Conservation (phyloP, 2,329 filamentous ascomycete species). For the Aspergillus nomiae region DNA sequence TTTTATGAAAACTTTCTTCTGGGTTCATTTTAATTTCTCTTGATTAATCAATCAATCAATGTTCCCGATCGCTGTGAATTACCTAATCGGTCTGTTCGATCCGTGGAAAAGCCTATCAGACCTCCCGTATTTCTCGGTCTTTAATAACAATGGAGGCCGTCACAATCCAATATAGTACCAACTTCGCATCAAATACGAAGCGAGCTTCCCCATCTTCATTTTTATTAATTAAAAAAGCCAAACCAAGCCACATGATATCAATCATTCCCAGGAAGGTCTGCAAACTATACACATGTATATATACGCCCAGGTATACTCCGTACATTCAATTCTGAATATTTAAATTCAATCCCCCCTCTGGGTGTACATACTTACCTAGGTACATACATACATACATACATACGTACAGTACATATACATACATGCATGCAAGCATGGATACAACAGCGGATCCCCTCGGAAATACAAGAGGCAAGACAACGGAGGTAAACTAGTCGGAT, state of each 20-base stretch:
- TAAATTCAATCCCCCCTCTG: not conserved
- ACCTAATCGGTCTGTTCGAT: slow-evolving; percentile 13
- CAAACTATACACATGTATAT: not conserved
- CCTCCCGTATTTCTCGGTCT: not conserved
- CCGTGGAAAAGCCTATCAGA: slow-evolving; percentile 9
- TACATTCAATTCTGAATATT: not conserved
- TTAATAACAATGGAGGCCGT: not conserved
- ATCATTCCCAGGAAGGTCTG: not conserved
- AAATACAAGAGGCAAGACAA: slow-evolving; percentile 6
- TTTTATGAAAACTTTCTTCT: not conserved
- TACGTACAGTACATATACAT: not conserved
- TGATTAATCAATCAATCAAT: not conserved
- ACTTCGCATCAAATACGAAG: not conserved
- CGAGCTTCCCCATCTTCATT: not conserved
- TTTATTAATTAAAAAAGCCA: not conserved
- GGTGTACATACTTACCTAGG: not conserved
- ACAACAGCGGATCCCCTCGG: slow-evolving; percentile 7
- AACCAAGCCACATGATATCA: not conserved
- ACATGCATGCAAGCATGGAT: slow-evolving; percentile 7
- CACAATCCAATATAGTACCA: not conserved
- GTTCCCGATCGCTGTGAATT: slow-evolving; percentile 7
- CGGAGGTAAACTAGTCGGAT: not conserved
- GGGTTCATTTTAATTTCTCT: not conserved
- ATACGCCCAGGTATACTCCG: too few relatives aligned
- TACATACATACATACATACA: not conserved